phyloP scores from a whole-genome alignment of 2,329 filamentous ascomycete genomes.

The Penicillium hesseltinei region DNA sequence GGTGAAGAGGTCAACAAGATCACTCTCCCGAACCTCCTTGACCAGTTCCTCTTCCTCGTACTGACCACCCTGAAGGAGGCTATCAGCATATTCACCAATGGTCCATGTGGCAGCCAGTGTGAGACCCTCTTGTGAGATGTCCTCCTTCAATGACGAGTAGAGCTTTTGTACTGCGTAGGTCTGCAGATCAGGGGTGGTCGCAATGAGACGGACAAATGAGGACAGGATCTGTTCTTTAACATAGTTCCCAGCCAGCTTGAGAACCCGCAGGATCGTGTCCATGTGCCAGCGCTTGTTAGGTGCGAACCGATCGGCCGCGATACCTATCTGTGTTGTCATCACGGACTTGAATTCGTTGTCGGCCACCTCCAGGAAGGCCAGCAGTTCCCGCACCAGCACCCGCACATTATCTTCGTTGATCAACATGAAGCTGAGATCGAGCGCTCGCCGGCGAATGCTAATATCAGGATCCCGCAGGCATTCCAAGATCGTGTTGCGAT shows the following conservation, averaged over 20 bases:
- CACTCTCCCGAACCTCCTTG: constrained; percentile 75
- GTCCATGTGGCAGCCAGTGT: constrained; percentile 95
- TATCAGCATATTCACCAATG: constrained; percentile 94
- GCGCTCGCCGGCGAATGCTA: constrained; percentile 89
- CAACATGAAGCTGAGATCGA: constrained; percentile 95
- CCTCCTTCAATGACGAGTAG: constrained; percentile 85
- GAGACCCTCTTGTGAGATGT: constrained; percentile 95
- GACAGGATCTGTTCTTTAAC: constrained; percentile 98
- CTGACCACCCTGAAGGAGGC: constrained; percentile 80
- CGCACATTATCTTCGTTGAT: constrained; percentile 97
- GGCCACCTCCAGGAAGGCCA: constrained; percentile 93
- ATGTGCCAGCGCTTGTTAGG: constrained; percentile 98
- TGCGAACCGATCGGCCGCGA: constrained; percentile 91
- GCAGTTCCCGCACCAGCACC: constrained; percentile 84
- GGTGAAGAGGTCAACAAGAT: constrained; percentile 88
- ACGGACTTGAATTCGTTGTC: constrained; percentile 98
- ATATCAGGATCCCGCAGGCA: constrained; percentile 96
- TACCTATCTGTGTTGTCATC: constrained; percentile 97
- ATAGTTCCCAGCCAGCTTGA: constrained; percentile 92
- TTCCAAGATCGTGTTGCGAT: constrained; percentile 95
- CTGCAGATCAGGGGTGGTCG: constrained; percentile 89
- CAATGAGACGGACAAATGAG: constrained; percentile 92
- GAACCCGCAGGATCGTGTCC: constrained; percentile 91
- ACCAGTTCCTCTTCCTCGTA: constrained; percentile 94
- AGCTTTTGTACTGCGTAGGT: constrained; percentile 96